A percentile compares a stretch with the other conserved stretches of the same genome.
Evolutionary conservation across 2,329 filamentous ascomycete genomes (phyloP).

Genomic region (Penicillium sp.): DNA sequence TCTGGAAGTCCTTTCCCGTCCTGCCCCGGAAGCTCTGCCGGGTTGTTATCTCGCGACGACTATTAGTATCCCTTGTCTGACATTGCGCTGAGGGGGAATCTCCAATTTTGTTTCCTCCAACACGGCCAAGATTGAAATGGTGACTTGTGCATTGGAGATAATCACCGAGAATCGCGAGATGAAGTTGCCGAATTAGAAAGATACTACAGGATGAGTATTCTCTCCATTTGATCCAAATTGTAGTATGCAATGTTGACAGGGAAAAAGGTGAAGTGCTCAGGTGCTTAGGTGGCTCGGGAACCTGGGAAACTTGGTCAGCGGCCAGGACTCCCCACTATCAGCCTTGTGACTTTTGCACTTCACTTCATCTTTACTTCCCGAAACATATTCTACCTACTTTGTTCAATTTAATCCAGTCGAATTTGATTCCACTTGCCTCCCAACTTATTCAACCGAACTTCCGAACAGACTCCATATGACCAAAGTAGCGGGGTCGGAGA

Average conservation of each 20-base stretch:
- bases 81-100: background rate
- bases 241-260: background rate
- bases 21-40: background rate
- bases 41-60: background rate
- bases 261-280: background rate
- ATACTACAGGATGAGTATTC: no score
- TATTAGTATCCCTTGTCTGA: background rate
- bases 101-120: background rate
- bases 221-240: background rate
- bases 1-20: slow-evolving; percentile 5
- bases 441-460: no score
- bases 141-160: no score
- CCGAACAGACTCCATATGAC: background rate
- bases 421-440: background rate
- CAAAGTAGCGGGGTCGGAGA: background rate
- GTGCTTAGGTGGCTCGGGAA: no score
- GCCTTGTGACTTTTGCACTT: background rate
- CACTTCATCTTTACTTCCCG: background rate
- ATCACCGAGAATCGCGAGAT: no score
- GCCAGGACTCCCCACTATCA: background rate
- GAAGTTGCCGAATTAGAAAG: no score
- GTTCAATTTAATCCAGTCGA: background rate
- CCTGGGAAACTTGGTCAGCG: background rate
- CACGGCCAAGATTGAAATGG: background rate
- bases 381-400: background rate